Evolutionary conservation across 495 filamentous ascomycete genomes (phyloP).

Genomic region (Xylaria flabelliformis): DNA sequence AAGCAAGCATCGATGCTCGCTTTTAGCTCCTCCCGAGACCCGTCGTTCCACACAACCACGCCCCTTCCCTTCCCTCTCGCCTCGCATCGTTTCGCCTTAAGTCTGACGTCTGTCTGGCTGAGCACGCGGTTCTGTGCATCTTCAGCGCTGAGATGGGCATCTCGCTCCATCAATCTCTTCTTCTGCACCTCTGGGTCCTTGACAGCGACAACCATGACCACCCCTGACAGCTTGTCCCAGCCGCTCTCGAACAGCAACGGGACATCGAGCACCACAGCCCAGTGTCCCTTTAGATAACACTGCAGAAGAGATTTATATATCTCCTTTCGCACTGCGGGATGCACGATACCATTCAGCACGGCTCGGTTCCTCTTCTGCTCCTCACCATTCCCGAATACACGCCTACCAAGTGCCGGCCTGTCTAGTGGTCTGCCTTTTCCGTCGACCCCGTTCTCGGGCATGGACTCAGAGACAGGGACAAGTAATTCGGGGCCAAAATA

Average conservation of each 20-base stretch:
- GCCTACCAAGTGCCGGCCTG: constrained; percentile 79
- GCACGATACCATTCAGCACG: constrained; percentile 87
- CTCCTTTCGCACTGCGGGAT: constrained; percentile 80
- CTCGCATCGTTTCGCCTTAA: constrained; percentile 77
- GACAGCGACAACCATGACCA: constrained; percentile 85
- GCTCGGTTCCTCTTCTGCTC: constrained; percentile 69
- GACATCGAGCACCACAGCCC: constrained; percentile 93
- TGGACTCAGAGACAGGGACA: constrained; percentile 52
- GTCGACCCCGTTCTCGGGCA: constrained; percentile 50
- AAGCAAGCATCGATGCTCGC: constrained; percentile 68
- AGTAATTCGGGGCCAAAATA: constrained; percentile 86
- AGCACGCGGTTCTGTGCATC: constrained; percentile 83
- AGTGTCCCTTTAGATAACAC: constrained; percentile 71
- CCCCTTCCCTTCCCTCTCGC: constrained; percentile 67
- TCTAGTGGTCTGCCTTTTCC: constrained; percentile 75
- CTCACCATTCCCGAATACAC: constrained; percentile 79
- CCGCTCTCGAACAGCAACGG: constrained; percentile 88
- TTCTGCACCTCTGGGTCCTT: constrained; percentile 78
- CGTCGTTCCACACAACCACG: constrained; percentile 88
- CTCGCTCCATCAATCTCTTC: constrained; percentile 70
- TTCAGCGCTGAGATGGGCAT: constrained; percentile 71
- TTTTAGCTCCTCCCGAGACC: constrained; percentile 68
- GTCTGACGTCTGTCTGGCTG: constrained; percentile 82
- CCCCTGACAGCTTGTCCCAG: constrained; percentile 79
- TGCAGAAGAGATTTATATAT: constrained; percentile 71